These are phyloP conservation scores for Luffa acutangula DNA, from an alignment of 306 rosid species.

Conservation along the genomic window DNA sequence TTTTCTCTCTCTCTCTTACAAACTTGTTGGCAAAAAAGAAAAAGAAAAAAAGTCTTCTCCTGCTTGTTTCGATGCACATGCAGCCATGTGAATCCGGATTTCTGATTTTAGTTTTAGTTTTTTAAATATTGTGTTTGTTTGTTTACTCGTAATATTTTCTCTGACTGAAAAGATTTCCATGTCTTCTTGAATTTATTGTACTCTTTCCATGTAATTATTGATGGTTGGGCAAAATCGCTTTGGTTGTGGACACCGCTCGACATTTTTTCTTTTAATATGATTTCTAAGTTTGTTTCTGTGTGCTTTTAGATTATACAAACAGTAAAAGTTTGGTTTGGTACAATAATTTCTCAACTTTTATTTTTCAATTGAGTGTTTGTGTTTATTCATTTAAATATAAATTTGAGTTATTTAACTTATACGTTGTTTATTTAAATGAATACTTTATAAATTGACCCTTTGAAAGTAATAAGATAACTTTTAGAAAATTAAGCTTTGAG, in stretches of 20 bases:
- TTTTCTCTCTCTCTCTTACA: not conserved
- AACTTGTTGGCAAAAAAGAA: too few relatives aligned
- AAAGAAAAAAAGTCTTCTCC: not conserved
- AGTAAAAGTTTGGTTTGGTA: not conserved
- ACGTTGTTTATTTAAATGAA: too few relatives aligned
- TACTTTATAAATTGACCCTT: too few relatives aligned
- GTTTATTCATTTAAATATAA: too few relatives aligned
- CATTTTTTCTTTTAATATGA: not conserved
- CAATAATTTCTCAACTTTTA: not conserved
- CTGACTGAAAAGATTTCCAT: not conserved
- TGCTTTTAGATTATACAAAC: not conserved
- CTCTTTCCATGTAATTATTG: not conserved
- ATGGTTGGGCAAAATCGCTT: not conserved
- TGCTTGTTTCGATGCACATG: not conserved
- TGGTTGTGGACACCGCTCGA: not conserved
- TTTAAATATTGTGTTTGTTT: not conserved
- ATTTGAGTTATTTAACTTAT: too few relatives aligned
- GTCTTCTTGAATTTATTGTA: not conserved
- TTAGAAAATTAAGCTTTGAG: too few relatives aligned
- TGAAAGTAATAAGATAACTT: too few relatives aligned
- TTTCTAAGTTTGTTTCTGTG: not conserved
- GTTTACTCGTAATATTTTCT: not conserved
- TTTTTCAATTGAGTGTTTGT: not conserved
- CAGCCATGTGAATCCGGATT: not conserved
- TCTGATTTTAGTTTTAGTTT: not conserved